phyloP scores from a whole-genome alignment of 805 yeast genomes.

The Kazachstania bromeliacearum region DNA sequence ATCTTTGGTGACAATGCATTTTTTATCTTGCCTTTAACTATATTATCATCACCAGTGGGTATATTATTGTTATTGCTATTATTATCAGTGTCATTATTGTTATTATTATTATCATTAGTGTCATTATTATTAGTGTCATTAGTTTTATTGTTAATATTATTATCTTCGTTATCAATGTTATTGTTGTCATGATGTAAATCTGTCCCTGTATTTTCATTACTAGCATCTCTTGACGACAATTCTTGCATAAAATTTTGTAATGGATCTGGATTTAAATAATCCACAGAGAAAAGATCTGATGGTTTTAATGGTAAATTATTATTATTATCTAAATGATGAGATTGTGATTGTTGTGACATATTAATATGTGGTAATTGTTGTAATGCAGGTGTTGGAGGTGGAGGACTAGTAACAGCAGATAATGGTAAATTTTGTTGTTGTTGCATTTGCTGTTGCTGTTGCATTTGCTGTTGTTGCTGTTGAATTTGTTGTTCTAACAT shows the following conservation, averaged over 20 bases:
- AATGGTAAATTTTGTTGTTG: background rate
- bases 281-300: slow-evolving; percentile 14
- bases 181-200: too few species aligned
- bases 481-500: background rate
- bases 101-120: background rate
- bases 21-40: background rate
- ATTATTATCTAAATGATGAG: background rate
- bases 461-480: slow-evolving; percentile 1
- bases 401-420: background rate
- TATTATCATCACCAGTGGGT: background rate
- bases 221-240: slow-evolving; percentile 10
- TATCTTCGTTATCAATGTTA: background rate
- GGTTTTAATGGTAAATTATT: slow-evolving; percentile 4
- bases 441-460: slow-evolving; percentile 4
- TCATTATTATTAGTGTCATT: background rate
- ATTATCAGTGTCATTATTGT: background rate
- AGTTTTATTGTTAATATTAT: background rate
- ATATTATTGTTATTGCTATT: background rate
- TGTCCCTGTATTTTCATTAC: too few species aligned
- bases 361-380: background rate
- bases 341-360: background rate
- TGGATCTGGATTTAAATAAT: slow-evolving; percentile 16
- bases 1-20: background rate
- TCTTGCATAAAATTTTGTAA: slow-evolving; percentile 18
- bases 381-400: background rate